Conservation (phyloP, 1,139 yeast species). For the Pneumocystis carinii region DNA sequence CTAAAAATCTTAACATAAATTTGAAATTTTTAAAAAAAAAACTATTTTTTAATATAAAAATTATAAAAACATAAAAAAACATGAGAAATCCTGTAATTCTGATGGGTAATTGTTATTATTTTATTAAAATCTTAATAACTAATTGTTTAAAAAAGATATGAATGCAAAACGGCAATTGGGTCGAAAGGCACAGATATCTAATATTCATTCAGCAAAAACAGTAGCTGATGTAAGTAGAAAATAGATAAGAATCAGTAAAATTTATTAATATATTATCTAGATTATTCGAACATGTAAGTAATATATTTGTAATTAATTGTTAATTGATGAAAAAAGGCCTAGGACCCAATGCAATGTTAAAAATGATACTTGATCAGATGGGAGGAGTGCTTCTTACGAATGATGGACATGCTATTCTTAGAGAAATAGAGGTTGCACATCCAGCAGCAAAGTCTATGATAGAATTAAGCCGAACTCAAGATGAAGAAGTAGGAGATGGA, state of each 20-base stretch:
- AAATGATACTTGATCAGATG: conserved; percentile 96
- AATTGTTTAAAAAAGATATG: not conserved
- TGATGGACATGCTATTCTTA: conserved; percentile 88
- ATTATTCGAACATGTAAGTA: conserved; percentile 79
- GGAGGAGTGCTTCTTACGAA: conserved; percentile 88
- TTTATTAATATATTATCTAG: not conserved
- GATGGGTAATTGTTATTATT: conserved; percentile 11
- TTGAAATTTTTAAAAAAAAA: not conserved
- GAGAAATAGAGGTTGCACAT: conserved; percentile 84
- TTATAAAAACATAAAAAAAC: not conserved
- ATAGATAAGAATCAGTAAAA: not conserved
- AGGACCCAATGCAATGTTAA: conserved; percentile 99
- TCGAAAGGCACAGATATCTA: conserved; percentile 91
- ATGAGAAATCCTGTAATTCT: not conserved
- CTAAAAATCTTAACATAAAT: not conserved
- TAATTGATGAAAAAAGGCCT: not conserved
- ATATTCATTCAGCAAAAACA: conserved; percentile 97
- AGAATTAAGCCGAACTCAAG: conserved; percentile 91
- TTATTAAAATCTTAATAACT: not conserved
- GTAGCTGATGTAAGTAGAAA: conserved; percentile 17
- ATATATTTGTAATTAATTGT: not conserved
- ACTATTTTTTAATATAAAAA: not conserved
- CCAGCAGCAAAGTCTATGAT: conserved; percentile 99
- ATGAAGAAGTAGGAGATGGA: conserved; percentile 98
- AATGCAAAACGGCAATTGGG: conserved; percentile 72